Base-by-base conservation (phyloP, 2,329 filamentous ascomycete genomes). In the Didymella sp. region DNA sequence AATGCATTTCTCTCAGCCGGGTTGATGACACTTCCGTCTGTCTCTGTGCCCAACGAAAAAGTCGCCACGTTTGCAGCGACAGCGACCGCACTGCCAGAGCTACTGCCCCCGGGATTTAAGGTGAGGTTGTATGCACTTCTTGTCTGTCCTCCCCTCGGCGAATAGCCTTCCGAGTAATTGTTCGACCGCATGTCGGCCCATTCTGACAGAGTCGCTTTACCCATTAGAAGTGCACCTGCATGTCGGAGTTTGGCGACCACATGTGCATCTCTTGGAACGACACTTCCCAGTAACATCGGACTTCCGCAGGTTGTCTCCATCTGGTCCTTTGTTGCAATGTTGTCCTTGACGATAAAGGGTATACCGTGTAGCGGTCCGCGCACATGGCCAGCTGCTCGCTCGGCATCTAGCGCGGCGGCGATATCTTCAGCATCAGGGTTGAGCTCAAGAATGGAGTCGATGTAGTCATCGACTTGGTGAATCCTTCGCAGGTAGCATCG, bases 251-350 rank as follows among this genome's bases (percentile, higher is more conserved):
- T 80, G 19, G 79, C 68, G 2, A 91, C 85, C 0, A 91, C 85
- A 62, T 81, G 76, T 1, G 89, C 86, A 71, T 92, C 89, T n/a
- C 85, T 82, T 2, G 88, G 87, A 0, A 89, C 85, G 0, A 87
- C 77, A 42, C 81, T 86, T 1, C 89, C 89, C 1, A 89, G 73
- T 0, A 92, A 80, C 17, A 86, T 86, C 82, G 80, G 87, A 66
- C 82, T 86, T 0, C 90, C 90, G 0, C 89, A 89, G 0, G 89
- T 92, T 0, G 89, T 92, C 69, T 92, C 83, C 82, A 92, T 84
- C 48, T 82, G 82, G 70, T 91, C 89, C 61, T 85, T 86, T 8
- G 84, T 86, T 1, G 71, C 73, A 27, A 75, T 73, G 41, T 73
- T 75, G 28, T 92, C 89, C 74, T 92, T 92, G 61, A 91, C 84